Base-by-base conservation (phyloP, 345 rosid genomes). In the Eucalyptus tenuipes region DNA sequence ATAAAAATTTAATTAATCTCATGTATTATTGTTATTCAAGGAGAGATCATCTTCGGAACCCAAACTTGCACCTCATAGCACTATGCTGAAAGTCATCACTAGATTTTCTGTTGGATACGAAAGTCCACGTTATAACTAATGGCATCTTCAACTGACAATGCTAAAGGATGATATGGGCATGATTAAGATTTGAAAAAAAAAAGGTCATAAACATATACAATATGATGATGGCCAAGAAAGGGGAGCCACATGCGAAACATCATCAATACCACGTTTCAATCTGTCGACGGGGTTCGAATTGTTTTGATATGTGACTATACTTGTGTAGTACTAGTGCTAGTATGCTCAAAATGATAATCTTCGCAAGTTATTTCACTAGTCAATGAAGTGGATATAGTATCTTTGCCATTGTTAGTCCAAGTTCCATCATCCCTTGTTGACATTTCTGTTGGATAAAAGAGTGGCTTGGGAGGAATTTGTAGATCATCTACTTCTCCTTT, bases 241-340 rank as follows among this genome's bases (percentile, higher is more conserved):
- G 44, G 44, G 80, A 17, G 7, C 7, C 1, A 33, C 24, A 33
- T 10, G 20, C 0, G 13, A 68, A 68, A 17, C 42, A 31, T 68
- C 80, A 68, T 31, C 40, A 16, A 16, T 31, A 66, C 12, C 0
- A 31, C 10, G 0, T n/a, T 64, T 24, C 13, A 24, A 2, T 22
- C 8, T 4, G 3, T 2, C 13, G 6, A 55, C 1, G 5, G 6
- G 61, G 27, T 22, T 24, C 6, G 0, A 55, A 55, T 55, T 4
- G 3, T 55, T 24, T 55, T 55, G 61, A 55, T 55, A 22, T 55
- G 61, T 55, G 61, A 55, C 6, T 55, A 55, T 55, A 24, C 61
- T 55, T 24, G 5, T 55, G 1, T 55, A 55, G 3, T 55, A 9
- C 29, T 24, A 24, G 29, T 55, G 61, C 61, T 55, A 55, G 27